These are phyloP conservation scores for Tillandsia fasciculata DNA, from an alignment of 176 grass and related monocot genomes.

Conservation along the genomic window DNA sequence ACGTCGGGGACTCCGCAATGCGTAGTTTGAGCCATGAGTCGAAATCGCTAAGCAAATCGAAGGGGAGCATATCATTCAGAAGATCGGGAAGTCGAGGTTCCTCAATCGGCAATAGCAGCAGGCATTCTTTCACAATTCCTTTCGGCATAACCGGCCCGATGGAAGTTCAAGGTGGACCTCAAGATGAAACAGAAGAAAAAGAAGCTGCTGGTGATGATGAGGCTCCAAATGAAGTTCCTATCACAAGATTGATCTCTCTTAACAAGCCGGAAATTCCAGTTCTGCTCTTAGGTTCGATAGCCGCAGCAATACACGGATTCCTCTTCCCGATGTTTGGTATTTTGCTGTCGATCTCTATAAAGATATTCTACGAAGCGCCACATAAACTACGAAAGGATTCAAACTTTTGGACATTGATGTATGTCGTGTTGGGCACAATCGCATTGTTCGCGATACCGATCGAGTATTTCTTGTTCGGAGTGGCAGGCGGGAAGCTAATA, in stretches of 20 bases:
- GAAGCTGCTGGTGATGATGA: conserved; percentile 14
- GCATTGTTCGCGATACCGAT: conserved; percentile 39
- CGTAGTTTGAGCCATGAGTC: conserved; percentile 16
- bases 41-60: conserved; percentile 19
- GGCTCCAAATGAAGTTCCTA: conserved; percentile 34
- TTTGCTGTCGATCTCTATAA: conserved; percentile 46
- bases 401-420: conserved; percentile 82
- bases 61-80: conserved; percentile 45
- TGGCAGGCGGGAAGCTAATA: conserved; percentile 80
- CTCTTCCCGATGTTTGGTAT: conserved; percentile 71
- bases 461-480: conserved; percentile 68
- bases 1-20: conserved; percentile 4
- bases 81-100: conserved; percentile 47
- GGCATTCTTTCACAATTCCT: conserved; percentile 32
- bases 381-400: conserved; percentile 57
- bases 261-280: conserved; percentile 78
- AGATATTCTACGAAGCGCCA: conserved; percentile 54
- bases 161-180: conserved; percentile 20
- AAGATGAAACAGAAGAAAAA: conserved; percentile 15
- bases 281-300: conserved; percentile 57
- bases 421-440: conserved; percentile 41
- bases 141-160: conserved; percentile 22
- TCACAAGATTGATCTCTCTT: conserved; percentile 47
- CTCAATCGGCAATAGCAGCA: conserved; percentile 30
- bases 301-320: conserved; percentile 61